Conservation (phyloP, 2,329 filamentous ascomycete species). For the Diplodia intermedia region DNA sequence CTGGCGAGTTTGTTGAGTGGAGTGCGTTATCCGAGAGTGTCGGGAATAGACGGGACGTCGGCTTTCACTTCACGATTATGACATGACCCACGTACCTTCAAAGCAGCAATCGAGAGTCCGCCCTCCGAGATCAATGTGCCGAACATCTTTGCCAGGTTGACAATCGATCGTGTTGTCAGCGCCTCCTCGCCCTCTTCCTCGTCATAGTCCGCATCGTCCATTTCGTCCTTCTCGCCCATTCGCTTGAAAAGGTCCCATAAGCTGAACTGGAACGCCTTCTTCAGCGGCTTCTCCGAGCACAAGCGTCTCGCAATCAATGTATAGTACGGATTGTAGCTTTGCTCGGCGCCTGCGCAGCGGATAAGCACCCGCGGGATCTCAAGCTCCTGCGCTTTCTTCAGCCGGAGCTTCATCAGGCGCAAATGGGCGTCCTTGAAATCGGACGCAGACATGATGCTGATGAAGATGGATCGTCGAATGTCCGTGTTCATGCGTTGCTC, state of each 20-base stretch:
- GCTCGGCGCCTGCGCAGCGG: conserved; percentile 84
- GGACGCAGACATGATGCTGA: conserved; percentile 83
- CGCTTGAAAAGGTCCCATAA: conserved; percentile 85
- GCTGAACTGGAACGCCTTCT: conserved; percentile 85
- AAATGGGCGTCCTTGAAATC: conserved; percentile 85
- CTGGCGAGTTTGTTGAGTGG: conserved; percentile 29
- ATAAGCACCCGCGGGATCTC: conserved; percentile 89
- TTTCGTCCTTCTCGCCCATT: conserved; percentile 77
- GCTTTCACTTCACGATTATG: conserved; percentile 4
- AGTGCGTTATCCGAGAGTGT: not conserved
- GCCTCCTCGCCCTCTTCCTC: conserved; percentile 59
- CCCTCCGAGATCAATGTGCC: conserved; percentile 67
- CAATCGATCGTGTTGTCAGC: conserved; percentile 64
- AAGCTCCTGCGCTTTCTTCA: conserved; percentile 84
- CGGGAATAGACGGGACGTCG: conserved; percentile 1
- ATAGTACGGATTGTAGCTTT: conserved; percentile 91
- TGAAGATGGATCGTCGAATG: conserved; percentile 88
- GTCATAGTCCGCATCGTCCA: conserved; percentile 63
- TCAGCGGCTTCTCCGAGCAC: conserved; percentile 75
- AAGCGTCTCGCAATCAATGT: conserved; percentile 81
- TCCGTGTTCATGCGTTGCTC: conserved; percentile 87
- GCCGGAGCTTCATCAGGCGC: conserved; percentile 78
- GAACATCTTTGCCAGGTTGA: conserved; percentile 73
- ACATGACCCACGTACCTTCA: conserved; percentile 54
- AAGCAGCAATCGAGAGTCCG: conserved; percentile 62